Evolutionary conservation across 192 early-diverging fungal genomes (phyloP).

Genomic region (Coemansia sp.): DNA sequence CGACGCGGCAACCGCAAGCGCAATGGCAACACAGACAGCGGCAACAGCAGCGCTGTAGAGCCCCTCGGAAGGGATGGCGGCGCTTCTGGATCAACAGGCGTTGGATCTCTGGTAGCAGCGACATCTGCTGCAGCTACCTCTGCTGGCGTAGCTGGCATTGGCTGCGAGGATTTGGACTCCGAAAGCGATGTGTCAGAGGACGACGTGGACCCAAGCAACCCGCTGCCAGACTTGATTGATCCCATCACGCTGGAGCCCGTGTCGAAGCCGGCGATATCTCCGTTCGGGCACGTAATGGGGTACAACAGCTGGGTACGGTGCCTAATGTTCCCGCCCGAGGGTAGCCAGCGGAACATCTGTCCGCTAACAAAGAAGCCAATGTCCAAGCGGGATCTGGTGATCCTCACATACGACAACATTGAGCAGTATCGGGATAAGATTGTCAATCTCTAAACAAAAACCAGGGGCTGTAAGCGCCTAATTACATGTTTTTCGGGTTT

Average conservation of each 20-base stretch:
- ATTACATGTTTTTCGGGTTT: not conserved
- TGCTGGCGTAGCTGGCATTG: constrained; percentile 63
- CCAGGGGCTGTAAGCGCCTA: not conserved
- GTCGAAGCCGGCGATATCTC: constrained; percentile 91
- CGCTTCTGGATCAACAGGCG: not conserved
- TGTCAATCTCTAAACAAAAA: constrained; percentile 59
- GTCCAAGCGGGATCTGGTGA: constrained; percentile 86
- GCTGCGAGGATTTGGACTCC: constrained; percentile 69
- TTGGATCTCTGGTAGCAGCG: constrained; percentile 51
- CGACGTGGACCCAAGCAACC: constrained; percentile 68
- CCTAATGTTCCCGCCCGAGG: constrained; percentile 70
- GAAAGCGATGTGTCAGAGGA: constrained; percentile 26
- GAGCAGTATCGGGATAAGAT: constrained; percentile 76
- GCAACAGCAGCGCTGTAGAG: constrained; percentile 51
- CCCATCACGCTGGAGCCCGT: constrained; percentile 94
- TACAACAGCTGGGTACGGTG: constrained; percentile 90
- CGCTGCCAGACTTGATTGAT: constrained; percentile 89
- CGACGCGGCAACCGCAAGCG: constrained; percentile 21
- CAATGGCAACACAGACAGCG: constrained; percentile 44
- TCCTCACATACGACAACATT: constrained; percentile 80
- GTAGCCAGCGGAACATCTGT: constrained; percentile 84
- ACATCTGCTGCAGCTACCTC: constrained; percentile 62
- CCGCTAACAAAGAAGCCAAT: constrained; percentile 94
- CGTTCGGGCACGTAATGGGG: constrained; percentile 91
- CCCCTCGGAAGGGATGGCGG: constrained; percentile 9